Evolutionary conservation across 371 early-diverging fungal species (phyloP), one percentile per base, ranked within the genome.

Genomic region (Smittium mucronatum): DNA sequence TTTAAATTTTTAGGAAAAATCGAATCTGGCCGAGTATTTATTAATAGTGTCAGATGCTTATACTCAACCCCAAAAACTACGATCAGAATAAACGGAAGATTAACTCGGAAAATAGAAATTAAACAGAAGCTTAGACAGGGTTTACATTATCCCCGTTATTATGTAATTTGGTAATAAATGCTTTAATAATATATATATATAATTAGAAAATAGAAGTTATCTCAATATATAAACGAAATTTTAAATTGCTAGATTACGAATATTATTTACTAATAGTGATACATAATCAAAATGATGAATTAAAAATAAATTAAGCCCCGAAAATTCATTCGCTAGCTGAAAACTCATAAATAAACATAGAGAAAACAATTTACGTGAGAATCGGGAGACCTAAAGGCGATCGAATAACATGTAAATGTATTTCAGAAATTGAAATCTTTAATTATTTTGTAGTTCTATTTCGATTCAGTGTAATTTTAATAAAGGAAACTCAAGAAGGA

Each of bases 161-260:
- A 0, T 73, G 70, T 36, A 73, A 73, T 26, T 21, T 70, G 1
- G 61, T 70, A 1, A 64, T 64, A 17, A 70, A 73, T 25, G 66
- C 68, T 1, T 64, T 73, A 0, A 58, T 73, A n/a, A 36, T 66
- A 34, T 70, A 69, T 47, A 25, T 5, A 47, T n/a, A n/a, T n/a
- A 36, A 61, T 0, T 1, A 11, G 0, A 0, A 34, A 25, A 60
- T 70, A 0, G n/a, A 59, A 1, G 73, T 70, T 0, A 0, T 70
- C 15, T 2, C 25, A 0, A 63, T 70, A 11, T 34, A 34, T 0
- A 64, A 58, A 0, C 63, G 60, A 25, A 29, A 30, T 2, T 33
- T 73, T 21, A 36, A 34, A 0, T 59, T 68, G 1, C 57, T 66
- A 1, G 67, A 59, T 8, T 73, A 70, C 31, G 71, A 70, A n/a